A percentile compares a stretch with the other conserved stretches of the same genome.
phyloP scores from a whole-genome alignment of 768 basidiomycete species.

The Mycena vitilis region DNA sequence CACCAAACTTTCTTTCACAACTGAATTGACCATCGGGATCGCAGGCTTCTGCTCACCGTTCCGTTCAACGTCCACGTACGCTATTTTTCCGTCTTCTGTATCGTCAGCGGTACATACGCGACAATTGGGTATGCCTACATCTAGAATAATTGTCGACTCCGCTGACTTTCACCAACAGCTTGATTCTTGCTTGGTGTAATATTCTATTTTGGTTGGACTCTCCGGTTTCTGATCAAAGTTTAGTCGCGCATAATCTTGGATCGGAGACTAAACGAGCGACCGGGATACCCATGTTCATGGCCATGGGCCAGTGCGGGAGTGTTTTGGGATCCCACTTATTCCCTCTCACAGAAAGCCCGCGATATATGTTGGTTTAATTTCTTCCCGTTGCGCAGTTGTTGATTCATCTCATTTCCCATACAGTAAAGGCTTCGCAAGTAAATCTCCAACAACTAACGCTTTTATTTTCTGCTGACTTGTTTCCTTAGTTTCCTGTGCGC shows the following conservation, averaged over 20 bases:
- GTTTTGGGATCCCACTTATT: constrained; percentile 82
- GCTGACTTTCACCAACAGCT: constrained; percentile 19
- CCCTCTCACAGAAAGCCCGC: constrained; percentile 71
- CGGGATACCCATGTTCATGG: constrained; percentile 83
- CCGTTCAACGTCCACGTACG: constrained; percentile 67
- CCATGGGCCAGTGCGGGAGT: constrained; percentile 83
- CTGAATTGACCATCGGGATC: neutral
- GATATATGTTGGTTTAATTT: constrained; percentile 64
- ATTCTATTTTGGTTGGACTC: constrained; percentile 16
- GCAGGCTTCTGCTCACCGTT: constrained; percentile 67
- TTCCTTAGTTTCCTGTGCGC: constrained; percentile 57
- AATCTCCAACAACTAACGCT: constrained; percentile 30
- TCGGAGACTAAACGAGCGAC: constrained; percentile 84
- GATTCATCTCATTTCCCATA: constrained; percentile 10
- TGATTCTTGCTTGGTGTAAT: constrained; percentile 84
- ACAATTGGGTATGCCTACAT: constrained; percentile 61
- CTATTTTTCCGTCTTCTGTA: constrained; percentile 84
- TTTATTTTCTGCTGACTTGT: no score
- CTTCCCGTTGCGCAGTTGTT: neutral
- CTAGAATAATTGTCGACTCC: neutral
- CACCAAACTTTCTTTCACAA: neutral
- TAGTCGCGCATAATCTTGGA: constrained; percentile 80
- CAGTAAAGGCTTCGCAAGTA: constrained; percentile 71
- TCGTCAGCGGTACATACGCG: constrained; percentile 82
- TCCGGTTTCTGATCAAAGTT: constrained; percentile 10